Conservation (phyloP, 208 protist species). For the Wallacemonas collosoma region DNA sequence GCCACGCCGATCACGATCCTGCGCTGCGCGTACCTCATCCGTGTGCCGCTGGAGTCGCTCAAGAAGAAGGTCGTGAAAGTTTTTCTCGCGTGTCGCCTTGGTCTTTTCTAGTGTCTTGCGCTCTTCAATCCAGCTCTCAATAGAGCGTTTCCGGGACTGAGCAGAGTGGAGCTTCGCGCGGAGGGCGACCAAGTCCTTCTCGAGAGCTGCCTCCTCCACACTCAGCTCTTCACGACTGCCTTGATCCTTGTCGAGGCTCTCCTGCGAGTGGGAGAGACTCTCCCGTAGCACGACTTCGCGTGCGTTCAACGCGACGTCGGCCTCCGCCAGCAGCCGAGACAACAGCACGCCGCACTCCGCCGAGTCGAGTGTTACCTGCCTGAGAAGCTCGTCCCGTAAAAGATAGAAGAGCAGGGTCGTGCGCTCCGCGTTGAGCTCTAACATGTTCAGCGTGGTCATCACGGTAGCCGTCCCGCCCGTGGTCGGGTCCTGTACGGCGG, state of each 20-base stretch:
- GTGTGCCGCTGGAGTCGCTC: constrained; percentile 42
- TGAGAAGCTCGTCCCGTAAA: constrained; percentile 50
- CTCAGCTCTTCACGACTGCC: constrained; percentile 25
- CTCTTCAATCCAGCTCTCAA: constrained; percentile 28
- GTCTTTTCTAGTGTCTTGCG: constrained; percentile 6
- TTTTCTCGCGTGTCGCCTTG: constrained; percentile 16
- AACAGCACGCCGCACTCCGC: constrained; percentile 68
- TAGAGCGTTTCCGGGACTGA: constrained; percentile 23
- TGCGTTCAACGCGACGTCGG: constrained; percentile 39
- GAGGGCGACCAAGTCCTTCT: constrained; percentile 36
- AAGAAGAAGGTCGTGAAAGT: constrained; percentile 31
- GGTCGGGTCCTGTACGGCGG: constrained; percentile 23
- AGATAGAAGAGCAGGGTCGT: constrained; percentile 43
- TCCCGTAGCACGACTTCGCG: constrained; percentile 35
- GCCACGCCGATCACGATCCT: constrained; percentile 41
- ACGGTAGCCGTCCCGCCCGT: constrained; percentile 51
- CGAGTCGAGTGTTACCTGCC: constrained; percentile 63
- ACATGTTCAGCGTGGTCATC: constrained; percentile 39
- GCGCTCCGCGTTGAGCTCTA: constrained; percentile 53
- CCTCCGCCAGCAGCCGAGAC: constrained; percentile 51
- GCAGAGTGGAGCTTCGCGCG: constrained; percentile 19
- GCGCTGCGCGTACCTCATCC: constrained; percentile 33
- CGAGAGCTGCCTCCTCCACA: constrained; percentile 16
- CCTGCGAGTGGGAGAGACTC: constrained; percentile 20
- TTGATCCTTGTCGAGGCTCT: constrained; percentile 30